phyloP scores from a whole-genome alignment of 2,329 filamentous ascomycete genomes.

The Plenodomus lindquistii region DNA sequence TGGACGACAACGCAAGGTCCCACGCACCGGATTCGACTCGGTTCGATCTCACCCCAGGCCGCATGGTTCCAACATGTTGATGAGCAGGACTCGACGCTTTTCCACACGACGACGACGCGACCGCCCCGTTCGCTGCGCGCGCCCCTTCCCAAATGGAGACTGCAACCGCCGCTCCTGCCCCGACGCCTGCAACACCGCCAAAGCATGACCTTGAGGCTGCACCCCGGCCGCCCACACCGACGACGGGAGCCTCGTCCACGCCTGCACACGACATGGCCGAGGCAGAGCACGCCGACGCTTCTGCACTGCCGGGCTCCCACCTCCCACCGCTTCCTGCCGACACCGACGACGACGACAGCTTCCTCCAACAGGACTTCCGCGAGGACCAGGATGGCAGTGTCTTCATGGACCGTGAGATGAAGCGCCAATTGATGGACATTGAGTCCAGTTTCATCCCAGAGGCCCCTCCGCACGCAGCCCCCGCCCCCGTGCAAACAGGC shows the following conservation, averaged over 20 bases:
- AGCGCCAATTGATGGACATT: constrained; percentile 62
- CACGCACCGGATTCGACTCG: too few species aligned
- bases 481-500: constrained; percentile 33
- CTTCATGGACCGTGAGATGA: constrained; percentile 63
- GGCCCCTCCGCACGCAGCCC: constrained; percentile 43
- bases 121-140: constrained; percentile 18
- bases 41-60: constrained; percentile 9
- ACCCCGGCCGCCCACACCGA: constrained; percentile 15
- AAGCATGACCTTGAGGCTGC: constrained; percentile 17
- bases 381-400: constrained; percentile 45
- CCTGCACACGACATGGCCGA: constrained; percentile 27
- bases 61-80: constrained; percentile 27
- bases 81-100: constrained; percentile 13
- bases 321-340: constrained; percentile 47
- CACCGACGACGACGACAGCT: constrained; percentile 42
- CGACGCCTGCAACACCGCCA: constrained; percentile 30
- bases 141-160: constrained; percentile 27
- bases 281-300: constrained; percentile 32
- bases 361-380: constrained; percentile 39
- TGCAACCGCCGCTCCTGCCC: constrained; percentile 22
- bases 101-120: constrained; percentile 19
- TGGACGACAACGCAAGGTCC: constrained; percentile 6
- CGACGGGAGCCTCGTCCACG: constrained; percentile 18
- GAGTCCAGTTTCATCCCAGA: constrained; percentile 67
- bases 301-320: constrained; percentile 43